Conservation (phyloP, 495 filamentous ascomycete genomes). For the Aspergillus sparsus region DNA sequence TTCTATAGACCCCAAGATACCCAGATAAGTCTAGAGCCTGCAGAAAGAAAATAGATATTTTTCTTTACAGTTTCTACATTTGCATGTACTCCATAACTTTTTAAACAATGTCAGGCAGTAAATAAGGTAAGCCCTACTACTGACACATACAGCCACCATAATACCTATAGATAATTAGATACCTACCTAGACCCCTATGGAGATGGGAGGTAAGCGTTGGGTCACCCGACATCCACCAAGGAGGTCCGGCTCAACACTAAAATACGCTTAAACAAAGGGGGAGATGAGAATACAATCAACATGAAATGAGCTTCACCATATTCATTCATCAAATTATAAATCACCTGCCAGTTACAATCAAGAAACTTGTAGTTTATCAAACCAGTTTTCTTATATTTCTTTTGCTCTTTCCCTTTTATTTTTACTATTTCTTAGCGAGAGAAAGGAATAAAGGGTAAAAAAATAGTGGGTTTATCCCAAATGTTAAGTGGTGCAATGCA, state of each 20-base stretch:
- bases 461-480: not conserved
- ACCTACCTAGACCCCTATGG: no score
- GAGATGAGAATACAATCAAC: not conserved
- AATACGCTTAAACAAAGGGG: conserved; percentile 2
- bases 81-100: not conserved
- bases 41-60: conserved; percentile 21
- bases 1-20: conserved; percentile 28
- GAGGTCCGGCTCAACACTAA: conserved; percentile 1
- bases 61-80: not conserved
- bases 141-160: not conserved
- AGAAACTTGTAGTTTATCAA: no score
- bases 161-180: not conserved
- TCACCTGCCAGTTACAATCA: not conserved
- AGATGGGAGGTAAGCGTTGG: conserved; percentile 9
- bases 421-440: no score
- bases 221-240: conserved; percentile 29
- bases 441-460: no score
- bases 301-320: no score
- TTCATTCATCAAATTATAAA: not conserved
- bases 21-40: conserved; percentile 21
- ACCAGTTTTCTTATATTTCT: not conserved
- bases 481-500: no score
- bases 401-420: not conserved
- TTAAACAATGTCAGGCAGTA: not conserved
- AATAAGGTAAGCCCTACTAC: not conserved